Base-by-base conservation (phyloP, 129 eudicot genomes). In the Apium graveolens region DNA sequence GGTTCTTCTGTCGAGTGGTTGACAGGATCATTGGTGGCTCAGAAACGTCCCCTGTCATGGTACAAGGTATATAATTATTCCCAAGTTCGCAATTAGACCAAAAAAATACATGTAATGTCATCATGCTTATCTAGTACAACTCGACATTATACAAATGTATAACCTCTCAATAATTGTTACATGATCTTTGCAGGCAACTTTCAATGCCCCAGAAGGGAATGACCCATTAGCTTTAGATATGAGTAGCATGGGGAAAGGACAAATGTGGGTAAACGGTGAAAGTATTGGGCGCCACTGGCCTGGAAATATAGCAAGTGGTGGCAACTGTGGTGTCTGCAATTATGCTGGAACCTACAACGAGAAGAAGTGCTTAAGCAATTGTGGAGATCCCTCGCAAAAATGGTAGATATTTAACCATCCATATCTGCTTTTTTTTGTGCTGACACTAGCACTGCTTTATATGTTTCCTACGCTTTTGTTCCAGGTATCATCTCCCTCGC, bases 401-500 rank as follows among this genome's bases (percentile, higher is more conserved):
- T 93, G 98, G 98, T 93, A 53, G 81, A 84, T 60, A 46, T 48
- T 2, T 69, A 80, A 34, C 74, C 27, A 48, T 51, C 73, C 43
- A 38, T 48, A 11, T 27, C 21, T 29, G 37, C 24, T 13, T 31
- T 17, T 27, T 32, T 44, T 44, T 71, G 31, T n/a, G 71, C 66
- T 57, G 11, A 8, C 37, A 31, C 35, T 12, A 12, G 57, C 34
- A 27, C 10, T 44, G 5, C 18, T 63, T 34, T n/a, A 69, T 5
- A 17, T 3, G 21, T 32, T 29, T 83, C 74, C 53, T 51, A 75
- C 46, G 65, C 53, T 32, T 49, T 44, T 16, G 69, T 80, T 87
- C 83, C 85, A 90, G 96, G 98, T 93, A 93, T 81, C 98, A 93
- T 85, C 79, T 93, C 76, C 97, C 97, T 6, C 90, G 96, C 37